Percentiles rank a stretch among this genome's conserved stretches.
Evolutionary conservation across 257 asterid species (phyloP).

Genomic region (Solanum virginianum): DNA sequence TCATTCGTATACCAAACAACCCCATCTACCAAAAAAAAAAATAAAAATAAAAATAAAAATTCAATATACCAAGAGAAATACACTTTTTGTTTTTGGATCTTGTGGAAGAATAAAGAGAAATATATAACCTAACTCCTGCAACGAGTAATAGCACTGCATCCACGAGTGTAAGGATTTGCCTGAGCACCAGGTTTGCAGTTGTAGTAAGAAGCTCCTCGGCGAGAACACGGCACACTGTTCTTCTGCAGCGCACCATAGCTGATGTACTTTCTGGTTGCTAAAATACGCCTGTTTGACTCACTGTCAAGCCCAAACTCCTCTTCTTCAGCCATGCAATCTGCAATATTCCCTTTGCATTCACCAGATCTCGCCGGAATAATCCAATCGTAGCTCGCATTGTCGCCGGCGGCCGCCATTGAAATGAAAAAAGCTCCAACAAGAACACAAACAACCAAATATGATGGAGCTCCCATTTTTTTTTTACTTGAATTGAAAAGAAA

Average conservation of each 20-base stretch:
- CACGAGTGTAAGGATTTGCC: slow-evolving; percentile 82
- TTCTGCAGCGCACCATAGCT: slow-evolving; percentile 93
- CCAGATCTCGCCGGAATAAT: slow-evolving; percentile 27
- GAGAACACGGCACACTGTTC: slow-evolving; percentile 81
- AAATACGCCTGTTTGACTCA: slow-evolving; percentile 65
- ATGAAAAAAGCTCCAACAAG: neutral
- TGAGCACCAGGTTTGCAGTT: slow-evolving; percentile 91
- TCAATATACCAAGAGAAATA: neutral
- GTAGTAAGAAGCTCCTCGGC: slow-evolving; percentile 92
- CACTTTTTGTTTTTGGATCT: neutral
- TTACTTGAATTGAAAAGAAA: neutral
- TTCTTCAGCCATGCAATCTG: slow-evolving; percentile 39
- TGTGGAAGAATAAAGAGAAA: neutral
- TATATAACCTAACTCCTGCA: slow-evolving; percentile 45
- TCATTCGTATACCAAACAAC: slow-evolving; percentile 12
- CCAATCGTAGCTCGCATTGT: slow-evolving; percentile 34
- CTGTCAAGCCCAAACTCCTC: slow-evolving; percentile 72
- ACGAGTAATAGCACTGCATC: slow-evolving; percentile 85
- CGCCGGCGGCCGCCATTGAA: slow-evolving; percentile 33
- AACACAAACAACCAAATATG: neutral
- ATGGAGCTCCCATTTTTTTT: slow-evolving; percentile 3
- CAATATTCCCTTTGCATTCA: slow-evolving; percentile 45
- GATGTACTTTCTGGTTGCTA: slow-evolving; percentile 53
- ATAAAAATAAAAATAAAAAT: neutral
- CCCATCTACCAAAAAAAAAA: neutral